Conservation (phyloP, 192 early-diverging fungal genomes). For the Haplosporangium gracile region DNA sequence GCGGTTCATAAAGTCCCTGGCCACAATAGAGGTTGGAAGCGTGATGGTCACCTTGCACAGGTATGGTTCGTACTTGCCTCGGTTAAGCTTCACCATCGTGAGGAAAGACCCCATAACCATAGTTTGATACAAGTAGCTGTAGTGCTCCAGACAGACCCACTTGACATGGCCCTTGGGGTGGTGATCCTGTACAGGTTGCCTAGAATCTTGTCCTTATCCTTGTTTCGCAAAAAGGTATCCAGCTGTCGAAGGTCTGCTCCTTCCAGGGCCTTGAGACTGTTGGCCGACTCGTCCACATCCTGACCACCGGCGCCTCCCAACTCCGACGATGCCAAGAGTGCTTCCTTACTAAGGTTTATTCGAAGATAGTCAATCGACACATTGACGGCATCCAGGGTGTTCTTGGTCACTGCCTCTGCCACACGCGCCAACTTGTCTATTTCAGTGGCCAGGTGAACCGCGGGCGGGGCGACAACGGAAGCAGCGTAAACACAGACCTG, state of each 20-base stretch:
- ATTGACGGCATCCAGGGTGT: not conserved
- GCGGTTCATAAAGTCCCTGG: constrained; percentile 9
- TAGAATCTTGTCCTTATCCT: constrained; percentile 34
- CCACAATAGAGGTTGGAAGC: not conserved
- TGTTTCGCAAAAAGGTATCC: constrained; percentile 23
- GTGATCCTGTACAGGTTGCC: constrained; percentile 45
- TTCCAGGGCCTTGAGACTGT: constrained; percentile 14
- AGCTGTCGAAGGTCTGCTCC: constrained; percentile 44
- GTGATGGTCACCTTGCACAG: constrained; percentile 21
- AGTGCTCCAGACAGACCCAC: constrained; percentile 21
- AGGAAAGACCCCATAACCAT: constrained; percentile 9
- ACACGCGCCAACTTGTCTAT: not conserved
- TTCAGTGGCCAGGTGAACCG: not conserved
- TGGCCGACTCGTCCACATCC: not conserved
- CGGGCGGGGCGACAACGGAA: not conserved
- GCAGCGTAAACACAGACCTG: not conserved
- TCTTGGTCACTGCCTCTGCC: not conserved
- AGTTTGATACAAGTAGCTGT: not conserved
- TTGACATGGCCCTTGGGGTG: constrained; percentile 16
- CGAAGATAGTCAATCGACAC: not conserved
- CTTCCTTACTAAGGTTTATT: not conserved
- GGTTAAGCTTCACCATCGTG: not conserved
- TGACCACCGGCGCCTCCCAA: too few relatives aligned
- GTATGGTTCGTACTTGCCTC: not conserved
- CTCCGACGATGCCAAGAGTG: not conserved